Conservation (phyloP, 2,329 filamentous ascomycete genomes). For the Xylariaceae sp. region DNA sequence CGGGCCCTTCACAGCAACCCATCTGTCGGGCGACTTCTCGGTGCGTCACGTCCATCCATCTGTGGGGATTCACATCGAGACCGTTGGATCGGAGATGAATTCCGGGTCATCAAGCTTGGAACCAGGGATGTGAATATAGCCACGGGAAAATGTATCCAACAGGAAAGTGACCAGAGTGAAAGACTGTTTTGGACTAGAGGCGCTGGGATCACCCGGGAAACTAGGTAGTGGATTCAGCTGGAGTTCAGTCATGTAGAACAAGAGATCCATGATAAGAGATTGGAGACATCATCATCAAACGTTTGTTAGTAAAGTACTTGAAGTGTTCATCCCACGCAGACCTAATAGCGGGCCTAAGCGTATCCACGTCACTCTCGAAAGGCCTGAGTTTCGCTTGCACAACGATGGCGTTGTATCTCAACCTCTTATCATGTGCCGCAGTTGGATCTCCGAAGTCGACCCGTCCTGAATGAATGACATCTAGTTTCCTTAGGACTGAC, state of each 20-base stretch:
- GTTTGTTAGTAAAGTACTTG: constrained; percentile 5
- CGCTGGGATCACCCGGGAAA: constrained; percentile 1
- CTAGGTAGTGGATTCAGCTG: background rate
- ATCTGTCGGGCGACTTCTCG: constrained; percentile 56
- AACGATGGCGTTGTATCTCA: constrained; percentile 3
- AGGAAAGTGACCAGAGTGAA: background rate
- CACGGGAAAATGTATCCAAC: background rate
- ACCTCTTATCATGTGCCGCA: background rate
- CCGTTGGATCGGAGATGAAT: background rate
- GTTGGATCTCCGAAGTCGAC: background rate
- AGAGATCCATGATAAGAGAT: too few relatives aligned
- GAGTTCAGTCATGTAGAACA: too few relatives aligned
- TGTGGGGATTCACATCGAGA: constrained; percentile 36
- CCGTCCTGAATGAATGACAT: background rate
- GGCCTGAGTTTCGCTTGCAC: constrained; percentile 2
- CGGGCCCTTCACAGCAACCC: constrained; percentile 43
- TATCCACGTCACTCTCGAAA: background rate
- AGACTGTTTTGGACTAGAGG: constrained; percentile 18
- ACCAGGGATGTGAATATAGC: constrained; percentile 1
- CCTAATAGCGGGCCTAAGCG: constrained; percentile 2
- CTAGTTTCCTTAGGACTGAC: background rate
- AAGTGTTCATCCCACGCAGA: constrained; percentile 7
- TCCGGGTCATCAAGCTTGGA: background rate
- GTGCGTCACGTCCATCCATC: constrained; percentile 61
- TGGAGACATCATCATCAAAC: constrained; percentile 35